Conservation (phyloP, 208 protist genomes). For the Acanthamoeba divionensis region DNA sequence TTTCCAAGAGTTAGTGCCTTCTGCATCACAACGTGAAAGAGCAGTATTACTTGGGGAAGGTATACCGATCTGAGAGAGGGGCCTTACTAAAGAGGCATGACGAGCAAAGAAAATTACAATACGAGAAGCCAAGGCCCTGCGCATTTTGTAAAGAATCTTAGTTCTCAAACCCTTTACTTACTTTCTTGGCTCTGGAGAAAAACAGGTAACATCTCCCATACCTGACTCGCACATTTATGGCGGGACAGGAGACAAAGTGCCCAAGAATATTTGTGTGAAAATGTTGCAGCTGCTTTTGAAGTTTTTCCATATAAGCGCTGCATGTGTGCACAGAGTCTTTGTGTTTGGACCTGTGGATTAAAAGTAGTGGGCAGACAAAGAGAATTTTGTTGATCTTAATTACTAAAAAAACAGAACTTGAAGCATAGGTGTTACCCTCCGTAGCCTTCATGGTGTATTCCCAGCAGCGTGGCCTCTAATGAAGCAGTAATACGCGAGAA, state of each 20-base stretch:
- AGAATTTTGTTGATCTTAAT: no score
- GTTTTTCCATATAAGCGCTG: slow-evolving; percentile 24
- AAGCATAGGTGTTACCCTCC: neutral
- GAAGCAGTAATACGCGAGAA: neutral
- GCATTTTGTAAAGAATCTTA: no score
- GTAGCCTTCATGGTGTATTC: slow-evolving; percentile 30
- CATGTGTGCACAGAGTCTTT: neutral
- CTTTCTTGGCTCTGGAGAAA: no score
- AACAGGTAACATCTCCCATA: neutral
- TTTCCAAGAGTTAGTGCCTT: neutral
- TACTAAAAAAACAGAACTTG: no score
- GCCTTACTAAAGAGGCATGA: neutral
- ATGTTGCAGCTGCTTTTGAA: slow-evolving; percentile 36
- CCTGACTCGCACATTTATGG: neutral
- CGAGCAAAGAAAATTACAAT: neutral
- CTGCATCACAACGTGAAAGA: neutral
- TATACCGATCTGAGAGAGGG: slow-evolving; percentile 36
- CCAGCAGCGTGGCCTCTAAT: neutral
- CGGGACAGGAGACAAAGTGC: neutral
- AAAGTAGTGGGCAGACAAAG: no score
- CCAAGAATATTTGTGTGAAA: neutral
- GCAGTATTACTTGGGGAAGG: neutral
- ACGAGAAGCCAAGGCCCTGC: neutral
- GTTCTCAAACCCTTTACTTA: no score
- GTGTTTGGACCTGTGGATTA: neutral